Percentiles rank a stretch among this genome's conserved stretches.
Evolutionary conservation across 345 rosid species (phyloP).

Genomic region (Aegle marmelos): DNA sequence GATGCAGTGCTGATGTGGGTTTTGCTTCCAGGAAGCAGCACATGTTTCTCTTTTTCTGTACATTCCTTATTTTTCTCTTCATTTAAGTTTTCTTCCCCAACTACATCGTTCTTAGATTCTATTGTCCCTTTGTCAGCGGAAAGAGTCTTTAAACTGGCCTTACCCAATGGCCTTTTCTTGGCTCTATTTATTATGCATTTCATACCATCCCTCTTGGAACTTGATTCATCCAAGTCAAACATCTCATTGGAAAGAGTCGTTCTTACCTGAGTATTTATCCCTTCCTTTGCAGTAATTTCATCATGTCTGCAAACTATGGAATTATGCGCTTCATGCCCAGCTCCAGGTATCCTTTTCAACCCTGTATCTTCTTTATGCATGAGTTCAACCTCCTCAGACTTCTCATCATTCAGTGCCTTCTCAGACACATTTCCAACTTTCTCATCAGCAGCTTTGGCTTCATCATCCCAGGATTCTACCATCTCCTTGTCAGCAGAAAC

Average conservation of each 20-base stretch:
- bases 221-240: conserved; percentile 17
- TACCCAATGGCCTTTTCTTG: conserved; percentile 29
- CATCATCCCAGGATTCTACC: conserved; percentile 35
- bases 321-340: conserved; percentile 10
- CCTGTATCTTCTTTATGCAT: conserved; percentile 7
- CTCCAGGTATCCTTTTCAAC: conserved; percentile 15
- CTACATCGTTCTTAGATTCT: conserved; percentile 24
- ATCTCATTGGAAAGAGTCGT: conserved; percentile 20
- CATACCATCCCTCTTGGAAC: conserved; percentile 13
- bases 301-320: background rate
- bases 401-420: conserved; percentile 22
- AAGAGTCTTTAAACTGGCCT: conserved; percentile 24
- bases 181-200: conserved; percentile 21
- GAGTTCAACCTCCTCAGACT: conserved; percentile 16
- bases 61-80: conserved; percentile 22
- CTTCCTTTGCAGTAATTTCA: conserved; percentile 20
- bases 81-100: conserved; percentile 2
- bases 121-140: conserved; percentile 16
- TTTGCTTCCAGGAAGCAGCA: conserved; percentile 11
- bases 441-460: conserved; percentile 55
- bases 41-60: conserved; percentile 16
- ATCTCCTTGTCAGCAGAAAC: conserved; percentile 14
- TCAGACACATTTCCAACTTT: conserved; percentile 26
- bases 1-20: conserved; percentile 11
- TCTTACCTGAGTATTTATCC: conserved; percentile 17